phyloP scores from a whole-genome alignment of 1,284 basidiomycete species.

The Ustilago hordei region DNA sequence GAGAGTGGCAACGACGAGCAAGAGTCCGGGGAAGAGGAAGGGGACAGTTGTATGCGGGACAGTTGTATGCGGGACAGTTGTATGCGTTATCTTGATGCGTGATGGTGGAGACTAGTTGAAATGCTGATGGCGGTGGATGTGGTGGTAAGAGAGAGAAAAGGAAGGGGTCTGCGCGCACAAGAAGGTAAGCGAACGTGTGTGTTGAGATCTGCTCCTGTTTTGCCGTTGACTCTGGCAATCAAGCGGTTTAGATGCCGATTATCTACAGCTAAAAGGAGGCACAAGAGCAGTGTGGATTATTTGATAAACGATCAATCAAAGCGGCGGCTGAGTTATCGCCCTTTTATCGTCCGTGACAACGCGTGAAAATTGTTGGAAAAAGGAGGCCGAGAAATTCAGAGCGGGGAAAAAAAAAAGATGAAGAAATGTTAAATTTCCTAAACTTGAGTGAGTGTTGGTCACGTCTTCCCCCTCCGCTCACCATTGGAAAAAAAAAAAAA shows the following conservation, averaged over 20 bases:
- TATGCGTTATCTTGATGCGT: not conserved
- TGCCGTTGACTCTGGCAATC: too few relatives aligned
- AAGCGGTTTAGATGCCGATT: slow-evolving; percentile 7
- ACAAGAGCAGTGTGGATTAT: slow-evolving; percentile 4
- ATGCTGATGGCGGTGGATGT: slow-evolving; percentile 4
- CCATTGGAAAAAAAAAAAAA: not conserved
- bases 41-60: too few relatives aligned
- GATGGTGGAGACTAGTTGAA: not conserved
- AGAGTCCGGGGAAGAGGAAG: not conserved
- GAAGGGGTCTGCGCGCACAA: slow-evolving; percentile 1
- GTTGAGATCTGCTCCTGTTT: not conserved
- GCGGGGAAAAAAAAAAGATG: too few relatives aligned
- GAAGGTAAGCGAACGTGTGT: not conserved
- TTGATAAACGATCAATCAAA: not conserved
- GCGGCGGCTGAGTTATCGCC: not conserved
- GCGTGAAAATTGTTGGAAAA: too few relatives aligned
- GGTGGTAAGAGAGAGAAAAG: slow-evolving; percentile 2
- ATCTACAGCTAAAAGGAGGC: not conserved
- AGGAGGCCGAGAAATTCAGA: too few relatives aligned
- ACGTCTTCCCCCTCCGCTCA: not conserved
- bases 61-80: not conserved
- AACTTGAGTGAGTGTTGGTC: too few relatives aligned
- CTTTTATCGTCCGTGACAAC: too few relatives aligned
- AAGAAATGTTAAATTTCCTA: too few relatives aligned
- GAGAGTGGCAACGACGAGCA: not conserved